These are phyloP conservation scores for Tritrichomonas foetus DNA, from an alignment of 208 protist species.

Conservation along the genomic window DNA sequence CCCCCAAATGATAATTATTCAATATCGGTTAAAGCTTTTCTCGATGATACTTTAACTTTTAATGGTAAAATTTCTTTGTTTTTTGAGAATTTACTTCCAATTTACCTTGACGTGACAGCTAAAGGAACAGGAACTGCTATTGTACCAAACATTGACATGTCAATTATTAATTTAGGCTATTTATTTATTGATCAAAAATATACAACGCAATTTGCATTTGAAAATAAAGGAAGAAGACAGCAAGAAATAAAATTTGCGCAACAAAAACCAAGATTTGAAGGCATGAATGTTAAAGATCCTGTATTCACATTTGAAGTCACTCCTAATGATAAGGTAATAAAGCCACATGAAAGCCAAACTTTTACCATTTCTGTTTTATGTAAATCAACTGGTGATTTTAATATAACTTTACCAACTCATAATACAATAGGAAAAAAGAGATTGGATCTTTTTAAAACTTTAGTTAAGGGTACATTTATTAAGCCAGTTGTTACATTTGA, in stretches of 20 bases:
- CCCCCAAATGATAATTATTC: neutral
- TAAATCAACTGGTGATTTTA: neutral
- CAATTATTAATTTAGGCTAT: conserved; percentile 12
- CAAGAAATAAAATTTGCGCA: neutral
- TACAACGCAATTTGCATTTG: neutral
- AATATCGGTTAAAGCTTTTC: neutral
- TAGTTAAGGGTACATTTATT: neutral
- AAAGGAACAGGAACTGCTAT: neutral
- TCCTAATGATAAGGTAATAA: neutral
- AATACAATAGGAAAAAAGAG: neutral
- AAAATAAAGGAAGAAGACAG: neutral
- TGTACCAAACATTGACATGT: neutral
- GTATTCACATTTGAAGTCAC: neutral
- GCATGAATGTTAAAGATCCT: neutral
- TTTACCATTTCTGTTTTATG: neutral
- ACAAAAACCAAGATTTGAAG: neutral
- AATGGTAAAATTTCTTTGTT: neutral
- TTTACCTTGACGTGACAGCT: neutral
- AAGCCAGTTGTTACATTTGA: neutral
- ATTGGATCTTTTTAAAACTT: neutral
- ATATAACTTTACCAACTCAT: neutral
- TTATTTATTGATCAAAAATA: neutral
- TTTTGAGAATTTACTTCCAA: neutral
- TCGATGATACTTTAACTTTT: neutral
- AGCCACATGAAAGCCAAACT: neutral